A percentile compares a stretch with the other conserved stretches of the same genome.
Conservation (phyloP, 116 monocot species). For the Dioscorea cayenensis region DNA sequence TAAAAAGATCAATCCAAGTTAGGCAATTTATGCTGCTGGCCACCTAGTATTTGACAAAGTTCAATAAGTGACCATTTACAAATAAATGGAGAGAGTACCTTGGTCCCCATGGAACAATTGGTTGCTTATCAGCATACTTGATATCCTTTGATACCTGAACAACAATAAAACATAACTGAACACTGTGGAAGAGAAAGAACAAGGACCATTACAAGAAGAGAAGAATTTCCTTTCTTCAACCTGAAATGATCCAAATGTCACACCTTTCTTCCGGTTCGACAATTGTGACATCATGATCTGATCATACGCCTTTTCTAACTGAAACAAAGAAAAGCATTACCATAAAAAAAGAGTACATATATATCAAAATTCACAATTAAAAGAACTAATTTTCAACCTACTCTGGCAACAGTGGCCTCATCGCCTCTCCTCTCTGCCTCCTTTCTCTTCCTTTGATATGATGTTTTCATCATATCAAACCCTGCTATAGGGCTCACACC, state of each 20-base stretch:
- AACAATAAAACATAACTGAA: not conserved
- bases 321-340: conserved; percentile 3
- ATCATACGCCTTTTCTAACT: conserved; percentile 95
- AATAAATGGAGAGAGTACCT: conserved; percentile 35
- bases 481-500: conserved; percentile 66
- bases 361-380: not conserved
- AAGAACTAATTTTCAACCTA: conserved; percentile 27
- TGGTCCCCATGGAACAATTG: conserved; percentile 87
- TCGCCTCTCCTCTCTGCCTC: conserved; percentile 86
- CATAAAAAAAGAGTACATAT: not conserved
- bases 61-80: not conserved
- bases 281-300: conserved; percentile 94
- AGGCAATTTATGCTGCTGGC: not conserved
- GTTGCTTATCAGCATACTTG: conserved; percentile 89
- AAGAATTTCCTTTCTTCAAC: conserved; percentile 15
- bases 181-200: not conserved
- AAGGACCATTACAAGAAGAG: not conserved
- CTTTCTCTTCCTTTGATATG: conserved; percentile 57
- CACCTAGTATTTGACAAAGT: not conserved
- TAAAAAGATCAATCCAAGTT: not conserved
- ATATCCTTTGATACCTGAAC: conserved; percentile 83
- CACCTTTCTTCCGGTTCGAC: conserved; percentile 76
- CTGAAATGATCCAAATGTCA: conserved; percentile 87
- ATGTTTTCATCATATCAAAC: conserved; percentile 71
- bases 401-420: conserved; percentile 48